Percentiles rank a stretch among this genome's conserved stretches.
Evolutionary conservation across 2,329 filamentous ascomycete genomes (phyloP).

Genomic region (Hypoxylon sp.): DNA sequence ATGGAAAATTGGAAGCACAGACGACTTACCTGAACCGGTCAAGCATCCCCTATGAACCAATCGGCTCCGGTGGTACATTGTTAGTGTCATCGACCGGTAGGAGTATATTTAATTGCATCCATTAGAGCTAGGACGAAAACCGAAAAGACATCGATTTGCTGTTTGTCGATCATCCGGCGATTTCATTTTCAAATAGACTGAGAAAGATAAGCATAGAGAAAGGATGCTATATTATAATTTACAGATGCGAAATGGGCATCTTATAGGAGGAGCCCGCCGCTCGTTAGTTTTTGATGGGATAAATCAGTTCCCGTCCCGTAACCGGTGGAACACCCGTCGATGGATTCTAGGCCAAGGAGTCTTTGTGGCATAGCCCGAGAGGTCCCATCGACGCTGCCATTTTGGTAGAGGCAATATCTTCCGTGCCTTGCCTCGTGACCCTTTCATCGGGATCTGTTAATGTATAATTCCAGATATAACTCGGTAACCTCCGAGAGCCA

Average conservation of each 20-base stretch:
- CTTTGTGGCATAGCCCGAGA: constrained; percentile 19
- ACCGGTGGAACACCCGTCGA: constrained; percentile 27
- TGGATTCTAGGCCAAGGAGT: constrained; percentile 39
- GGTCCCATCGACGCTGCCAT: constrained; percentile 19
- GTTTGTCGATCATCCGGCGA: constrained; percentile 20
- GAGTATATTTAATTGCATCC: constrained; percentile 14
- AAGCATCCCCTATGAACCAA: constrained; percentile 16
- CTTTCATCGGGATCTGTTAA: constrained; percentile 15
- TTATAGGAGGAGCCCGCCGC: constrained; percentile 17
- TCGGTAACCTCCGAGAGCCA: constrained; percentile 35
- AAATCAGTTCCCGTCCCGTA: constrained; percentile 31
- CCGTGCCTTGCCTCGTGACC: constrained; percentile 27
- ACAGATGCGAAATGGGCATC: neutral
- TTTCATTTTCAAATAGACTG: constrained; percentile 15
- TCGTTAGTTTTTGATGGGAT: constrained; percentile 26
- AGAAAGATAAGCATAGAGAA: constrained; percentile 16
- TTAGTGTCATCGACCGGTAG: constrained; percentile 27
- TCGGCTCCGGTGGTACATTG: constrained; percentile 26
- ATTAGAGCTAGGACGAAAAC: constrained; percentile 2
- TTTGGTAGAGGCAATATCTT: constrained; percentile 16
- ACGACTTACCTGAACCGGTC: constrained; percentile 9
- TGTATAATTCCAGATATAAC: constrained; percentile 27
- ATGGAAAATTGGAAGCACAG: constrained; percentile 12
- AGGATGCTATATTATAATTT: constrained; percentile 12
- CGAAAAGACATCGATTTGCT: constrained; percentile 16